Conservation (phyloP, 1,139 yeast genomes). For the Arxiozyma slooffiae region DNA sequence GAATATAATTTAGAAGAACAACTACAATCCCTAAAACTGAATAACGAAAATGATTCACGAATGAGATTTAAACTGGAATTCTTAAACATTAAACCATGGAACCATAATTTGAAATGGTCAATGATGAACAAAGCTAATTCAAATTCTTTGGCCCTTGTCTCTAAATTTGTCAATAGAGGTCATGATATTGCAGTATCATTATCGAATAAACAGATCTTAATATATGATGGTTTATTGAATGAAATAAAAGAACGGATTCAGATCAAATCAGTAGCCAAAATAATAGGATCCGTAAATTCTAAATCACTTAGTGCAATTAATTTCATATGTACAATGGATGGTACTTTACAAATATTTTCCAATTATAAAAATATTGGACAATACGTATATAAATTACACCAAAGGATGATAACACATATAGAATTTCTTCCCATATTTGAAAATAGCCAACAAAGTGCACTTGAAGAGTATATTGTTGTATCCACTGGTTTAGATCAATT, state of each 20-base stretch:
- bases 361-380: not conserved
- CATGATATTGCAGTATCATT: conserved; percentile 13
- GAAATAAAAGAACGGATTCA: conserved; percentile 2
- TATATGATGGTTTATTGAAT: conserved; percentile 7
- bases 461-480: conserved; percentile 34
- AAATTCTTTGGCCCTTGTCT: conserved; percentile 9
- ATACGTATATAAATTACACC: conserved; percentile 30
- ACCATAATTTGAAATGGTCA: conserved; percentile 9
- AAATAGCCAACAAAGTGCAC: conserved; percentile 4
- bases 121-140: not conserved
- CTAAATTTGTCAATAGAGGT: conserved; percentile 8
- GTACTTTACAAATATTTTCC: conserved; percentile 23
- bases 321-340: conserved; percentile 34
- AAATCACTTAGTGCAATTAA: conserved; percentile 3
- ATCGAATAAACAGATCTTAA: conserved; percentile 11
- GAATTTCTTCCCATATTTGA: conserved; percentile 18
- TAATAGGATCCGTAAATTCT: conserved; percentile 16
- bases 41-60: conserved; percentile 6
- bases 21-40: conserved; percentile 12
- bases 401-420: conserved; percentile 36
- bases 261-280: conserved; percentile 27
- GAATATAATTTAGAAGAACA: conserved; percentile 14
- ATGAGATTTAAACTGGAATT: not conserved
- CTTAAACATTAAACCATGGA: conserved; percentile 11
- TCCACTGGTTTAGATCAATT: conserved; percentile 57